Conservation (phyloP, 2,329 filamentous ascomycete genomes). For the Raffaelea albimanens region DNA sequence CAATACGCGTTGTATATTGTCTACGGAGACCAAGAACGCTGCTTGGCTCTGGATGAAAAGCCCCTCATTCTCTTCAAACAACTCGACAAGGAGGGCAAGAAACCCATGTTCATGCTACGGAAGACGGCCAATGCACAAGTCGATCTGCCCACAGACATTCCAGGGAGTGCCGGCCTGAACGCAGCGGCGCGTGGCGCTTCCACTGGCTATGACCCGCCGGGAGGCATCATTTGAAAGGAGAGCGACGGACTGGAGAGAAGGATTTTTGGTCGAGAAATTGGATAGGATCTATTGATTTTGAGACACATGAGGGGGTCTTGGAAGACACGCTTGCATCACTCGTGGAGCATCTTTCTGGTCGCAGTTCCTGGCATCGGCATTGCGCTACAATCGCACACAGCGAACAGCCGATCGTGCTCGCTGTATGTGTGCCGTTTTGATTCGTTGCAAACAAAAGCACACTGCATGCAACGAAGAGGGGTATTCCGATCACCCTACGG, state of each 20-base stretch:
- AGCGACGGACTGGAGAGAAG: background rate
- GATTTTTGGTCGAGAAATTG: background rate
- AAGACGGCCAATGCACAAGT: conserved; percentile 48
- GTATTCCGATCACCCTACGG: too few species aligned
- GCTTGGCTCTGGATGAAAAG: conserved; percentile 83
- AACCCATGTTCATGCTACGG: conserved; percentile 98
- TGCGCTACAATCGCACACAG: too few species aligned
- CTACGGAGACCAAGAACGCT: conserved; percentile 95
- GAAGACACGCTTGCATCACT: too few species aligned
- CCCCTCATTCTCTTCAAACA: conserved; percentile 96
- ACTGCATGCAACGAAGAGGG: too few species aligned
- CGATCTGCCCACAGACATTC: conserved; percentile 33
- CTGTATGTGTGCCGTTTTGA: too few species aligned
- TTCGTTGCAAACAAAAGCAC: too few species aligned
- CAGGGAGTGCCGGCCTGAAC: conserved; percentile 44
- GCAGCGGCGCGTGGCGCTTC: conserved; percentile 32
- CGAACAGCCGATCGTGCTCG: too few species aligned
- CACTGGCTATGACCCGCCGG: conserved; percentile 46
- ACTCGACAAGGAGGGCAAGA: conserved; percentile 90
- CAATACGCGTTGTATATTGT: conserved; percentile 98
- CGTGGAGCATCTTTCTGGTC: too few species aligned
- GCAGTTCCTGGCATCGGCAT: too few species aligned
- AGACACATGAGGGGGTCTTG: too few species aligned
- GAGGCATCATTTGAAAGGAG: conserved; percentile 42
- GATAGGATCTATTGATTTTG: too few species aligned